phyloP scores from a whole-genome alignment of 2,329 filamentous ascomycete genomes.

The Boeremia exigua region DNA sequence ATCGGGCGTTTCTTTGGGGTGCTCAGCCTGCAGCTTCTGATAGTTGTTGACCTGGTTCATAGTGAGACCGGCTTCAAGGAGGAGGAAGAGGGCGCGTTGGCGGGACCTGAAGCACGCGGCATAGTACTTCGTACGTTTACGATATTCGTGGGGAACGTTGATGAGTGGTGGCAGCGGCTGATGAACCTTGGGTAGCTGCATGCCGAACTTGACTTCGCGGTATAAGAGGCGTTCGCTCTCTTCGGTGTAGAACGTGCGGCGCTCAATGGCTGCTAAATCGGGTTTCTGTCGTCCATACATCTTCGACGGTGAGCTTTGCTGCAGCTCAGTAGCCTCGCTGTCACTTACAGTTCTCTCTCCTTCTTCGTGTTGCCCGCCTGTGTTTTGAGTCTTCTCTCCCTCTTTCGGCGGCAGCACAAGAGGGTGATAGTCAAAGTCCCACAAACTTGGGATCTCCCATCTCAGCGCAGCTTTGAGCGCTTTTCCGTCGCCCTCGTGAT shows the following conservation, averaged over 20 bases:
- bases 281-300: conserved; percentile 30
- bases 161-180: conserved; percentile 37
- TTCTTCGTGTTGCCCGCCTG: background rate
- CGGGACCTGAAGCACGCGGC: conserved; percentile 42
- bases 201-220: conserved; percentile 40
- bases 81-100: conserved; percentile 36
- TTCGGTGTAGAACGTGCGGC: conserved; percentile 20
- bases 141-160: conserved; percentile 36
- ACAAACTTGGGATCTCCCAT: conserved; percentile 44
- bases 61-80: conserved; percentile 40
- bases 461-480: conserved; percentile 41
- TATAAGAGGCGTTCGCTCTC: conserved; percentile 42
- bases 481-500: conserved; percentile 38
- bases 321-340: conserved; percentile 15
- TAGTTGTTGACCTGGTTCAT: conserved; percentile 39
- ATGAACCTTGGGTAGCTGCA: conserved; percentile 33
- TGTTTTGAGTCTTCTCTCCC: background rate
- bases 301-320: conserved; percentile 26
- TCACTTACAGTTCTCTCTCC: background rate
- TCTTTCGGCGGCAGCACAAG: conserved; percentile 22
- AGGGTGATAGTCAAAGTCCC: conserved; percentile 44
- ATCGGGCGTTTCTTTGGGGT: conserved; percentile 31
- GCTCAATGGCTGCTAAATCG: conserved; percentile 31
- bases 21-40: conserved; percentile 25
- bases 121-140: conserved; percentile 34